These are phyloP conservation scores for Phaeotremella fagi DNA, from an alignment of 768 basidiomycete species.

Conservation along the genomic window DNA sequence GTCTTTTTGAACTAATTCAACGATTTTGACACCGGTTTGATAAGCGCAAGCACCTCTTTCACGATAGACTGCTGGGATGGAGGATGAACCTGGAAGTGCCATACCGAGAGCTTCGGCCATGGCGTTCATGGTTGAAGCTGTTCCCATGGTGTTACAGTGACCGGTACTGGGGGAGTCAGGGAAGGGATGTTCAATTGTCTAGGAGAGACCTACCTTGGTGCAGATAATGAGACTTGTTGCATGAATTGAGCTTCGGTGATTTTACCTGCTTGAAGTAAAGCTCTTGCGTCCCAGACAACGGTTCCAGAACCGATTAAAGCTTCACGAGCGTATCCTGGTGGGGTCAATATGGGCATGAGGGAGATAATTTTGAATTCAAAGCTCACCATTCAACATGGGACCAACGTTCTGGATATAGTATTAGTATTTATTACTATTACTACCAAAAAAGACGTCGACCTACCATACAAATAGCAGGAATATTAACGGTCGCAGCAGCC, in stretches of 20 bases:
- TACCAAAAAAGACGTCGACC: not conserved
- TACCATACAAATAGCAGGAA: conserved; percentile 42
- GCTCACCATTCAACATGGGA: conserved; percentile 44
- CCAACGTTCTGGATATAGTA: conserved; percentile 31
- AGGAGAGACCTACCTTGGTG: conserved; percentile 34
- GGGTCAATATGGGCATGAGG: too few species aligned
- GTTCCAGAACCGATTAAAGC: conserved; percentile 42
- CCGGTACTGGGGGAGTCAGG: conserved; percentile 17
- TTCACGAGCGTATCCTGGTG: conserved; percentile 31
- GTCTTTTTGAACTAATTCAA: conserved; percentile 44
- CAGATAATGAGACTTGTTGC: conserved; percentile 34
- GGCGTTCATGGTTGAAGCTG: conserved; percentile 47
- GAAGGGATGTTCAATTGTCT: too few species aligned
- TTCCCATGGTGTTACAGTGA: conserved; percentile 47
- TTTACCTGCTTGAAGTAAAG: conserved; percentile 29
- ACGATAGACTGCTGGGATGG: conserved; percentile 46
- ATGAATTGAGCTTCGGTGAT: conserved; percentile 39
- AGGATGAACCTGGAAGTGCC: conserved; percentile 43
- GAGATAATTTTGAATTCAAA: too few species aligned
- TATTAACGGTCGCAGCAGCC: conserved; percentile 45
- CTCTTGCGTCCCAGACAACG: conserved; percentile 41
- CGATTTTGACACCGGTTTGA: conserved; percentile 40
- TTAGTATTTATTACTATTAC: not conserved
- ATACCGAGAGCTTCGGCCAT: conserved; percentile 47
- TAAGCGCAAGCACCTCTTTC: conserved; percentile 47